Evolutionary conservation across 1,139 yeast genomes (phyloP), one percentile per base, ranked within the genome.

Genomic region (Groenewaldozyma auringiensis): DNA sequence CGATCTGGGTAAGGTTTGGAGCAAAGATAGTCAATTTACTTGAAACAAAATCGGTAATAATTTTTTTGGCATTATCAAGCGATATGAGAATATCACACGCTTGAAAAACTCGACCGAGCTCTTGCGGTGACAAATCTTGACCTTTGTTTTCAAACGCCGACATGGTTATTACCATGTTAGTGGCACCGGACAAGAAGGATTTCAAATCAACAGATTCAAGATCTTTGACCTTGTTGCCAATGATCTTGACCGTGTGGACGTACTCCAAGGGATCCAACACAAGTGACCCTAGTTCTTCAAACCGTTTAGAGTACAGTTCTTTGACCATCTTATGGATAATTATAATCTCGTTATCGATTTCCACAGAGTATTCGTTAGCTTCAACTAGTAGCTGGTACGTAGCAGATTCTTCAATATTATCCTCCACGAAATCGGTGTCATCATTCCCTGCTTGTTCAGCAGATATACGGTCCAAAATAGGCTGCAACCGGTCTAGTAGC

Each of bases 1-100:
- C 71, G 6, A 92, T 68, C 0, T 78, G 78, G 1, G 86, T 71
- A 1, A 86, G 66, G 60, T 92, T 94, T 1, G 98, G 98, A 0
- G 96, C 94, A 58, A 83, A 71, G 14, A 62, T 60, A 3, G 74
- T 65, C 32, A 86, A 70, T 53, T 79, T 73, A 1, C 70, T 61
- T 0, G 89, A 71, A 16, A 87, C 79, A 54, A 75, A 83, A 1
- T 60, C 51, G 0, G 80, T 71, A 13, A 87, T 70, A 31, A 65
- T 61, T 1, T 53, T 53, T 47, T 76, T 68, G 0, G 78, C 66
- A 0, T 62, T 64, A 43, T 73, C 68, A 14, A 86, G 66, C 13
- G 68, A 67, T 9, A 76, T 46, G 1, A 83, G 59, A 4, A 76
- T 58, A 8, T 68, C 66, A 53, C 85, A 76, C 0, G 80, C 76